A percentile compares a stretch with the other conserved stretches of the same genome.
These are phyloP conservation scores for Chiua virens DNA, from an alignment of 768 basidiomycete genomes.

Conservation along the genomic window DNA sequence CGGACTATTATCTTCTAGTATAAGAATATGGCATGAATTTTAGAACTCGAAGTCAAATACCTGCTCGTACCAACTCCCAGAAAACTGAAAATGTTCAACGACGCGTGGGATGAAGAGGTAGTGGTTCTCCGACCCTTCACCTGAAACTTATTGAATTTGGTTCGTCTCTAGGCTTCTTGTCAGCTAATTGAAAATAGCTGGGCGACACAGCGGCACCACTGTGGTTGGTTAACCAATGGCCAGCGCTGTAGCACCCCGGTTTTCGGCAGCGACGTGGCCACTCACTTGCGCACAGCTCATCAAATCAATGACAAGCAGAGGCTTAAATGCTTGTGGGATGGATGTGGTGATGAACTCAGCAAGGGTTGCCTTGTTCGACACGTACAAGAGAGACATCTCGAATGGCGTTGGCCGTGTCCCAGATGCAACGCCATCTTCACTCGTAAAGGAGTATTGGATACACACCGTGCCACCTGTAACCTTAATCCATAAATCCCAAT, in stretches of 20 bases:
- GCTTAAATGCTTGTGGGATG: conserved; percentile 14
- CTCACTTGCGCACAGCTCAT: conserved; percentile 17
- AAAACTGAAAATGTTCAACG: conserved; percentile 4
- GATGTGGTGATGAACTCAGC: conserved; percentile 16
- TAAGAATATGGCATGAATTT: conserved; percentile 5
- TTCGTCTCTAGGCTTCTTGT: conserved; percentile 6
- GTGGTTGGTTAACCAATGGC: conserved; percentile 15
- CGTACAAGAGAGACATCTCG: conserved; percentile 25
- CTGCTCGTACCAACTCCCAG: neutral
- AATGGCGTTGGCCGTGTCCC: conserved; percentile 23
- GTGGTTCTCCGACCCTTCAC: neutral
- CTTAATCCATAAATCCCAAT: neutral
- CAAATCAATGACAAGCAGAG: neutral
- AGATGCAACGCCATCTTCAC: conserved; percentile 17
- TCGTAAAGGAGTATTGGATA: conserved; percentile 17
- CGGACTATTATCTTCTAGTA: conserved; percentile 2
- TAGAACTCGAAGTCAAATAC: neutral
- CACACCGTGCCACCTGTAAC: conserved; percentile 13
- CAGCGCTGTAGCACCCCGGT: conserved; percentile 5
- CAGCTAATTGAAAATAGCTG: conserved; percentile 8
- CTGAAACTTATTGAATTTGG: neutral
- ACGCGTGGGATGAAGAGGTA: conserved; percentile 14
- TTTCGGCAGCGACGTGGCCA: conserved; percentile 15
- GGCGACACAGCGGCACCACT: neutral
- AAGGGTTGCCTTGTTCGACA: conserved; percentile 20